These are phyloP conservation scores for Scheffersomyces coipomensis DNA, from an alignment of 805 yeast genomes.

Conservation along the genomic window DNA sequence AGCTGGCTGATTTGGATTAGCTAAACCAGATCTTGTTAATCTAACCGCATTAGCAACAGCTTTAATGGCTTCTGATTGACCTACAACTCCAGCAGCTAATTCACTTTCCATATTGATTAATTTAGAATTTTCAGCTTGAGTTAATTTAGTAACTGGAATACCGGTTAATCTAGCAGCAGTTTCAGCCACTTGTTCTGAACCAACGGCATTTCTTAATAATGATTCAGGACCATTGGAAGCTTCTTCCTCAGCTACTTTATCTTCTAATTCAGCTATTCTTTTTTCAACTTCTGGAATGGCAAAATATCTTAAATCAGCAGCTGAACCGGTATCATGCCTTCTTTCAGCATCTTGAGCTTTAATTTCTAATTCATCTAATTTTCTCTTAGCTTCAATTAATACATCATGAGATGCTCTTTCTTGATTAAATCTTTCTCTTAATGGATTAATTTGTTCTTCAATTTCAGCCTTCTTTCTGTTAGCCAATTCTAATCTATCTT, in stretches of 20 bases:
- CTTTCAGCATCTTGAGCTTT: slow-evolving; percentile 97
- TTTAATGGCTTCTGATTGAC: slow-evolving; percentile 92
- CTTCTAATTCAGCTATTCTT: slow-evolving; percentile 73
- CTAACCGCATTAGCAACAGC: slow-evolving; percentile 96
- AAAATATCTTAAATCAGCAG: slow-evolving; percentile 94
- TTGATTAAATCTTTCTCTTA: slow-evolving; percentile 78
- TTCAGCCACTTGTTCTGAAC: slow-evolving; percentile 90
- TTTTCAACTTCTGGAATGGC: slow-evolving; percentile 91
- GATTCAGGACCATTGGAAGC: slow-evolving; percentile 56
- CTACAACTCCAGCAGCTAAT: slow-evolving; percentile 81
- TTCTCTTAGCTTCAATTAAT: slow-evolving; percentile 83
- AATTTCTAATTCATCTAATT: slow-evolving; percentile 86
- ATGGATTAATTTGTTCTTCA: slow-evolving; percentile 81
- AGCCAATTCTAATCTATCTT: slow-evolving; percentile 81
- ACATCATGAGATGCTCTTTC: slow-evolving; percentile 92
- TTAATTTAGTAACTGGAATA: slow-evolving; percentile 90
- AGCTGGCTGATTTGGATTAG: slow-evolving; percentile 96
- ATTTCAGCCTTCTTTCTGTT: slow-evolving; percentile 75
- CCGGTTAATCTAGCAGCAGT: slow-evolving; percentile 97
- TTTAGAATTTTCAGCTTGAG: slow-evolving; percentile 93
- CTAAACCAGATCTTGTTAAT: slow-evolving; percentile 87
- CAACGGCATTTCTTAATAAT: slow-evolving; percentile 86
- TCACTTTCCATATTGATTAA: slow-evolving; percentile 93
- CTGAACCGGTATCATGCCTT: slow-evolving; percentile 89
- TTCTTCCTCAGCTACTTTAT: slow-evolving; percentile 75